Percentiles rank a stretch among this genome's conserved stretches.
phyloP scores from a whole-genome alignment of 2,329 filamentous ascomycete genomes.

The Talaromyces piceae region DNA sequence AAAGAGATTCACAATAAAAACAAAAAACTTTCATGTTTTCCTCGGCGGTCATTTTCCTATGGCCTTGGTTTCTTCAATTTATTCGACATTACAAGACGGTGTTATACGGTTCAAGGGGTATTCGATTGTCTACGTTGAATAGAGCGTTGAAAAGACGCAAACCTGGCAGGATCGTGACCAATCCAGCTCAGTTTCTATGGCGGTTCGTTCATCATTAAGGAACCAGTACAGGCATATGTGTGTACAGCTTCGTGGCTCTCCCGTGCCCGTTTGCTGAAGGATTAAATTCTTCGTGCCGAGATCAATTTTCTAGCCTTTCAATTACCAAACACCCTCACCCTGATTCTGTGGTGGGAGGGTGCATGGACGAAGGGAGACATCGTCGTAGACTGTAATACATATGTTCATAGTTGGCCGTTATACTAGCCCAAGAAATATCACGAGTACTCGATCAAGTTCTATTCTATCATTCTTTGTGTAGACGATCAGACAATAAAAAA shows the following conservation, averaged over 20 bases:
- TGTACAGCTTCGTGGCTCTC: constrained; percentile 59
- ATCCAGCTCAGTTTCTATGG: background rate
- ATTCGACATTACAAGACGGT: background rate
- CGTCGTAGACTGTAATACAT: background rate
- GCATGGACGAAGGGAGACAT: constrained; percentile 44
- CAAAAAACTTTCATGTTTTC: constrained; percentile 2
- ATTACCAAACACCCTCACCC: constrained; percentile 44
- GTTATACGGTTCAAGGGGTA: background rate
- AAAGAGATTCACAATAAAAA: constrained; percentile 12
- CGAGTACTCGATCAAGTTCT: background rate
- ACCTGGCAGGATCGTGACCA: background rate
- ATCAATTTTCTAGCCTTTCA: constrained; percentile 42
- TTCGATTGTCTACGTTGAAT: background rate
- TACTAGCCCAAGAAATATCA: too few species aligned
- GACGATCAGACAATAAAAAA: background rate
- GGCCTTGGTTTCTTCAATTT: constrained; percentile 3
- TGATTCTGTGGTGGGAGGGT: constrained; percentile 35
- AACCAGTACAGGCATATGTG: constrained; percentile 53
- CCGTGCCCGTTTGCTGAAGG: constrained; percentile 61
- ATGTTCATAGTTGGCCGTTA: background rate
- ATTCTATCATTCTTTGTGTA: too few species aligned
- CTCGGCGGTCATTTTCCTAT: constrained; percentile 8
- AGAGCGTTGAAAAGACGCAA: background rate
- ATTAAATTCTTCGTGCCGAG: constrained; percentile 57
- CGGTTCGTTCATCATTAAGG: too few species aligned